phyloP scores from a whole-genome alignment of 331 rosid genomes.

The Malus hybrid region DNA sequence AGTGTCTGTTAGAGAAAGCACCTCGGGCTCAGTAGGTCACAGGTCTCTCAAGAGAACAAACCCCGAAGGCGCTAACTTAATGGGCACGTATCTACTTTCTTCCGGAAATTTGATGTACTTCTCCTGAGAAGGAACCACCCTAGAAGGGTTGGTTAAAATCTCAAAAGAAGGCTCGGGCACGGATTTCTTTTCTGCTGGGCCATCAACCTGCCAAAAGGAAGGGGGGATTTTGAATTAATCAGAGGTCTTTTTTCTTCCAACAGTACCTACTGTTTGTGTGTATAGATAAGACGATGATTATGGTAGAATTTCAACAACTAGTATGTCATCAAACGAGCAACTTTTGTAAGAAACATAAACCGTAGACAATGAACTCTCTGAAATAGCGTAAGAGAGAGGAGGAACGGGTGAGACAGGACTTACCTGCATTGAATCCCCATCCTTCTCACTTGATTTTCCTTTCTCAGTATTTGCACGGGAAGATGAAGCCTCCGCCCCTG shows the following conservation, averaged over 20 bases:
- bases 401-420: neutral
- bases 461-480: slow-evolving; percentile 47
- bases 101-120: slow-evolving; percentile 63
- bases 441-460: slow-evolving; percentile 75
- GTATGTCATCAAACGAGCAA: neutral
- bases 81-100: slow-evolving; percentile 86
- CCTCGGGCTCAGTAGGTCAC: slow-evolving; percentile 81
- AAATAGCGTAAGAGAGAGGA: neutral
- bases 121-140: slow-evolving; percentile 98
- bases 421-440: slow-evolving; percentile 85
- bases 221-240: neutral
- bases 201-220: slow-evolving; percentile 56
- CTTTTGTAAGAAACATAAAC: neutral
- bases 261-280: neutral
- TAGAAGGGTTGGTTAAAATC: slow-evolving; percentile 87
- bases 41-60: slow-evolving; percentile 85
- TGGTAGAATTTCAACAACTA: neutral
- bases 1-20: slow-evolving; percentile 74
- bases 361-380: neutral
- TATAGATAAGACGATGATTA: neutral
- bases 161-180: slow-evolving; percentile 86
- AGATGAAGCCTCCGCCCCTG: slow-evolving; percentile 46
- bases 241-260: neutral
- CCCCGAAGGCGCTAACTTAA: slow-evolving; percentile 87
- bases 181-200: slow-evolving; percentile 66